Evolutionary conservation across 192 early-diverging fungal genomes (phyloP).

Genomic region (Entomortierella parvispora): DNA sequence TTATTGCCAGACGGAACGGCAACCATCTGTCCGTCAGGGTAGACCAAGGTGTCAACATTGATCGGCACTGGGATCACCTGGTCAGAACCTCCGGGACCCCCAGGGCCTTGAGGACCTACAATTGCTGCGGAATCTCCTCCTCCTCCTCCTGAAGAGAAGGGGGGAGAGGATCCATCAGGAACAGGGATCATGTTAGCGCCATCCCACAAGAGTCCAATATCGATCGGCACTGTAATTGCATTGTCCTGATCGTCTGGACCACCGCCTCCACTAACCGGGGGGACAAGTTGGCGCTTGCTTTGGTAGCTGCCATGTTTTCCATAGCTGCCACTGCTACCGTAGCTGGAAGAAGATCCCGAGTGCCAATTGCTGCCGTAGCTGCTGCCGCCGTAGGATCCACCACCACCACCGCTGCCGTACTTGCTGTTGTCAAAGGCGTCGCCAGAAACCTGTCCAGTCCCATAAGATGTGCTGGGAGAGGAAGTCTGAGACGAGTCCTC

Average conservation of each 20-base stretch:
- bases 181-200: slow-evolving; percentile 3
- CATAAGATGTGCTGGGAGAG: too few species aligned
- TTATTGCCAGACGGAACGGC: not conserved
- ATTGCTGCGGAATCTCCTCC: too few species aligned
- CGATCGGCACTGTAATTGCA: not conserved
- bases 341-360: not conserved
- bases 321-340: not conserved
- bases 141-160: not conserved
- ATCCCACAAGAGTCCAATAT: slow-evolving; percentile 10
- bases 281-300: slow-evolving; percentile 4
- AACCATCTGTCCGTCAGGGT: slow-evolving; percentile 15
- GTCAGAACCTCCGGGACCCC: not conserved
- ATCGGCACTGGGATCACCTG: slow-evolving; percentile 13
- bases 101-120: not conserved
- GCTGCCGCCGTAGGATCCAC: not conserved
- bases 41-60: slow-evolving; percentile 6
- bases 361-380: not conserved
- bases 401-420: slow-evolving; percentile 4
- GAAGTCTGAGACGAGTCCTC: too few species aligned
- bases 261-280: not conserved
- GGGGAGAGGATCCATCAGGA: not conserved
- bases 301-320: not conserved
- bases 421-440: too few species aligned
- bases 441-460: too few species aligned
- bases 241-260: not conserved